Evolutionary conservation across 257 asterid genomes (phyloP), one percentile per base, ranked within the genome.

Genomic region (Osmanthus fragrans): DNA sequence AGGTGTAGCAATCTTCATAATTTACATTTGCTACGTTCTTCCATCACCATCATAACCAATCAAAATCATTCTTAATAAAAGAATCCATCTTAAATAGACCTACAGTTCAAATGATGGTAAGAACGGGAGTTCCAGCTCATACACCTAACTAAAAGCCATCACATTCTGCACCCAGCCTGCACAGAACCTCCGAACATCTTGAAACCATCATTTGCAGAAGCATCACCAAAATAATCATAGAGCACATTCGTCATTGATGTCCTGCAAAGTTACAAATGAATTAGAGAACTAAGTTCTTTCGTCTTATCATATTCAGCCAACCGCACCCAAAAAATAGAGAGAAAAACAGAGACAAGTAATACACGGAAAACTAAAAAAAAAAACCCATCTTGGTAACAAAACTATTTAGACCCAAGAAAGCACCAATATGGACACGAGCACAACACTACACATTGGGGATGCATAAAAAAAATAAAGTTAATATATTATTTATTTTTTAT

Each of bases 21-120:
- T 80, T 76, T 73, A 70, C 86, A 83, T 72, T 76, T 58, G 75
- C 81, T 81, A 79, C 84, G 82, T 79, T 84, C 83, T 76, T 66
- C 74, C 78, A 34, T 77, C 78, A 82, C 77, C 80, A 75, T 71
- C 83, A 82, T 74, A 73, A 74, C 77, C 78, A 82, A 82, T 82
- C 77, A 72, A 76, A 66, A 65, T 67, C 74, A 63, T 73, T 42
- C 60, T 32, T 40, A 42, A 58, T 34, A 33, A 76, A 73, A 67
- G 54, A 73, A 60, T 34, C 73, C 82, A 72, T 66, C 83, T 64
- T 45, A 40, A 64, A 64, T 42, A 47, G 34, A 33, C 27, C 33
- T 19, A 27, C 73, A 72, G 77, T 79, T 66, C 77, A 58, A 77
- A 71, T 60, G 76, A 77, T 70, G 75, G 72, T 27, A 74, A 58